A percentile compares a stretch with the other conserved stretches of the same genome.
Conservation (phyloP, 2,329 filamentous ascomycete genomes). For the Fusarium sp. region DNA sequence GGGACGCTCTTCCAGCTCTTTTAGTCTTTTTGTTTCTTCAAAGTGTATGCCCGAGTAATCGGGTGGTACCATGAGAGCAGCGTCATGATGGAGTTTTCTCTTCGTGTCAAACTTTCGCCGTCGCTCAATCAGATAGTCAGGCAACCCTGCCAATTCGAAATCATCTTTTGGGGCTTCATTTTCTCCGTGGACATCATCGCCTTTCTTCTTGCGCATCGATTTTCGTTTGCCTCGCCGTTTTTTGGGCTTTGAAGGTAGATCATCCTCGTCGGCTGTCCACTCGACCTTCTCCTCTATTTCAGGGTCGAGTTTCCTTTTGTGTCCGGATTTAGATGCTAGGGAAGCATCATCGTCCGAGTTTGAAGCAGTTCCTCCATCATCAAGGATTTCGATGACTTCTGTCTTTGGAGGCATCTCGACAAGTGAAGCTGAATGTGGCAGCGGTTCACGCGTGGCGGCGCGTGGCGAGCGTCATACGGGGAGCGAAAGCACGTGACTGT, state of each 20-base stretch:
- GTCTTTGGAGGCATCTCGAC: constrained; percentile 25
- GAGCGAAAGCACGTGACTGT: constrained; percentile 41
- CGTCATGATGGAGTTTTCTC: constrained; percentile 67
- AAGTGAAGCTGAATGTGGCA: neutral
- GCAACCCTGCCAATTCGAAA: constrained; percentile 54
- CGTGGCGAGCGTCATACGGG: constrained; percentile 2
- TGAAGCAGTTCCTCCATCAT: constrained; percentile 39
- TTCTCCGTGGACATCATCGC: constrained; percentile 41
- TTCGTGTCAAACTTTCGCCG: constrained; percentile 72
- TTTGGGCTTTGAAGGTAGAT: constrained; percentile 65
- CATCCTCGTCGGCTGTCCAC: constrained; percentile 69
- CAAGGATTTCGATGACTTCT: constrained; percentile 43
- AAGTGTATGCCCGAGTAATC: constrained; percentile 79
- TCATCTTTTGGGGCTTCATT: constrained; percentile 53
- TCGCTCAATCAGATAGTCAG: constrained; percentile 76
- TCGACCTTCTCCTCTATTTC: constrained; percentile 55
- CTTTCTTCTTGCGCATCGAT: constrained; percentile 43
- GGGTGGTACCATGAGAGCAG: constrained; percentile 79
- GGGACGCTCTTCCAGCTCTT: constrained; percentile 71
- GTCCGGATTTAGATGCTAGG: constrained; percentile 14
- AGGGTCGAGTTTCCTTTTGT: constrained; percentile 52
- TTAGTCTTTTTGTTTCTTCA: constrained; percentile 52
- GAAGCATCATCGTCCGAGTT: constrained; percentile 26
- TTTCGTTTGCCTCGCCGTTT: constrained; percentile 46
- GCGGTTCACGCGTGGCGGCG: constrained; percentile 26